Evolutionary conservation across 2,329 filamentous ascomycete genomes (phyloP), one percentile per base, ranked within the genome.

Genomic region (Aspergillus carbonarius): DNA sequence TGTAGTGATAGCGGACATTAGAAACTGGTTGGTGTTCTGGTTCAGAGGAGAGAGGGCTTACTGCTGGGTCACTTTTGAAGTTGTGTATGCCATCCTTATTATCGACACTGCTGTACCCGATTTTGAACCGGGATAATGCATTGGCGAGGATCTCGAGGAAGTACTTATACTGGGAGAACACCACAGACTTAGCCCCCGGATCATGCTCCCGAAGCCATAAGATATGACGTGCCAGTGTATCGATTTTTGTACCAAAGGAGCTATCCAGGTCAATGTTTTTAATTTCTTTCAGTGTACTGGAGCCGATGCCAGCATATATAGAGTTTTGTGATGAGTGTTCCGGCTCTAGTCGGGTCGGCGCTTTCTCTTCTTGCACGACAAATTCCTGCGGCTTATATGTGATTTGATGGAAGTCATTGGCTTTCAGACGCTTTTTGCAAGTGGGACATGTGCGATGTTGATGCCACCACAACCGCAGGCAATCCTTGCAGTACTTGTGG

Each of bases 131-230:
- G 1, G 74, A 70, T 52, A 98, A 88, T 0, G 92, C 93, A 9
- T 81, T 81, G 8, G 82, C 82, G 0, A 98, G 81, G 6, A 96
- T 86, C 0, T 83, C 79, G 1, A 98, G 80, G 66, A 97, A 98
- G 55, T 91, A 88, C 56, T 85, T 85, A 73, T 92, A 95, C 76
- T 98, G 93, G 1, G 91, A 96, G 74, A 96, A 99, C n/a, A 98
- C 83, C 71, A 99, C 90, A 0, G 91, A 90, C 72, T 98, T 98
- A 9, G 92, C 87, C 0, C 92, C 92, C 0, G 92, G 91, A 65
- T 97, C 92, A 49, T 90, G 86, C 64, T 89, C 82, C 2, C 93
- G 86, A 18, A 98, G 81, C 91, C 91, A 97, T 15, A 96, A 76
- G 2, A 98, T 76, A 72, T 98, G 95, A 2, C 91, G 85, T 27